Percentiles rank a stretch among this genome's conserved stretches.
Evolutionary conservation across 163 green algal species (phyloP).

Genomic region (Smithsoniella earleae): DNA sequence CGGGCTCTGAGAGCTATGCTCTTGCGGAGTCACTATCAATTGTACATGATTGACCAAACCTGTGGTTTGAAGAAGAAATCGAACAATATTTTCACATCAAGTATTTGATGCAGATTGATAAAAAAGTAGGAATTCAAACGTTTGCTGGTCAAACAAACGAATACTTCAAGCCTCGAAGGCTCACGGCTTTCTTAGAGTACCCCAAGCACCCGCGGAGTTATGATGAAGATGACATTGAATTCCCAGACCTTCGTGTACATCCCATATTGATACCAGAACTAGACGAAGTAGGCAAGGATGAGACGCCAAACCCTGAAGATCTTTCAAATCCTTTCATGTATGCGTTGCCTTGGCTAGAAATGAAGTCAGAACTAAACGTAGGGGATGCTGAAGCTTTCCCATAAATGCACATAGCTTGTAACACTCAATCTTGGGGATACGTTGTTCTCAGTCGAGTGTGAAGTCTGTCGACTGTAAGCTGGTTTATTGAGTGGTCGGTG

Average conservation of each 20-base stretch:
- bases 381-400: conserved; percentile 22
- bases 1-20: background rate
- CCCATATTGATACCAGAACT: conserved; percentile 25
- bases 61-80: no score
- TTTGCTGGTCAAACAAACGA: background rate
- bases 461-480: no score
- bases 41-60: background rate
- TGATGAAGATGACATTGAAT: background rate
- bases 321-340: conserved; percentile 27
- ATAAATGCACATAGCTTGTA: no score
- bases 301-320: conserved; percentile 24
- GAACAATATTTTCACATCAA: no score
- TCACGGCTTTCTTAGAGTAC: conserved; percentile 25
- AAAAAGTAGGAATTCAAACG: conserved; percentile 1
- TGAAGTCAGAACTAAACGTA: conserved; percentile 26
- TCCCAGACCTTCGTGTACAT: conserved; percentile 5
- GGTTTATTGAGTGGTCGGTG: no score
- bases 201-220: conserved; percentile 16
- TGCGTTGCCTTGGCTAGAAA: conserved; percentile 22
- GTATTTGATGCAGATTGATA: conserved; percentile 21
- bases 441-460: no score
- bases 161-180: background rate
- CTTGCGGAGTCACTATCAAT: background rate
- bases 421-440: no score
- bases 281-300: conserved; percentile 23